Evolutionary conservation across 2,329 filamentous ascomycete genomes (phyloP), one percentile per base, ranked within the genome.

Genomic region (Cordyceps javanica): DNA sequence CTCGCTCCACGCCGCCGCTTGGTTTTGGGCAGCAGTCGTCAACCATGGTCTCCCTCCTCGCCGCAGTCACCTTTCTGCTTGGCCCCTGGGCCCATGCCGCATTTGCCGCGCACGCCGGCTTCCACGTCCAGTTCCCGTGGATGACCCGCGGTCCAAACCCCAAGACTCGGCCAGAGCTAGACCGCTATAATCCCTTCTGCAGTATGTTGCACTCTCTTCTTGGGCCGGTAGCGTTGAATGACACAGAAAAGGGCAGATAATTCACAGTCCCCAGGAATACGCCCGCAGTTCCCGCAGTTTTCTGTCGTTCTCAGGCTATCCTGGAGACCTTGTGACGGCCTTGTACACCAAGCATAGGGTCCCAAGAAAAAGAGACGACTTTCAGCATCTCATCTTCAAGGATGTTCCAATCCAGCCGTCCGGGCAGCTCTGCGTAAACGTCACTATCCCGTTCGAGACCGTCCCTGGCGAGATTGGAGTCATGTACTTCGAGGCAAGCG

Each of bases 61-160:
- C 25, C 26, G 7, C 38, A 10, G 25, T 32, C 51, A 8, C 38
- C 10, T 32, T 30, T 11, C 10, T 54, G 51, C 38, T 54, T 19
- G n/a, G n/a, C 16, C 50, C 25, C 7, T 41, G 25, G 9, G 2
- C 21, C 51, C 23, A 25, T 21, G 36, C 21, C 19, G 26, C 51
- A 19, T 25, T 38, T 21, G 51, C 25, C 8, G 36, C 51, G 11
- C 51, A 54, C 23, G 51, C 51, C 25, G 51, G 51, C 13, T 54
- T 54, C 25, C 51, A 54, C 28, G 51, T 54, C 16, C 51, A 54
- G 6, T 54, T 54, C n/a, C 51, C 51, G 25, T 54, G 51, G 51
- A 30, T 13, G 38, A 54, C 36, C 8, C 51, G 51, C 8, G 25
- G 51, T 13, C 51, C 51, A 30, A 54, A 30, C 19, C 51, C 23